Percentiles rank a stretch among this genome's conserved stretches.
Conservation (phyloP, 306 rosid genomes). For the Ormosia semicastrata region DNA sequence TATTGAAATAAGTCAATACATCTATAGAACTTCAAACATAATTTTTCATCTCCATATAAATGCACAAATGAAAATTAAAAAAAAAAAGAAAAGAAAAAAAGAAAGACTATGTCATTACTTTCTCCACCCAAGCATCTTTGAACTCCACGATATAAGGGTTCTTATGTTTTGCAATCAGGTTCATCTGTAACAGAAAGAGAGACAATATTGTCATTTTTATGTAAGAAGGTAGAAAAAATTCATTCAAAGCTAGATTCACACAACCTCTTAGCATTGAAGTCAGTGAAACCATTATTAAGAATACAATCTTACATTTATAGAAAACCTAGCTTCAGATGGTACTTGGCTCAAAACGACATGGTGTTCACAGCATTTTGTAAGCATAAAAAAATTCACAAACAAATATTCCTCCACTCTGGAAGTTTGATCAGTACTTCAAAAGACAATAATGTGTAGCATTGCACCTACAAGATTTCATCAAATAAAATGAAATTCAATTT, state of each 20-base stretch:
- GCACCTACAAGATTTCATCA: neutral
- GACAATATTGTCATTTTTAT: slow-evolving; percentile 2
- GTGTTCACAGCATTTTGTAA: slow-evolving; percentile 14
- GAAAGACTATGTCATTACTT: slow-evolving; percentile 44
- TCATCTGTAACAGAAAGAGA: slow-evolving; percentile 63
- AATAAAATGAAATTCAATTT: neutral
- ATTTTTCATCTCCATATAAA: slow-evolving; percentile 15
- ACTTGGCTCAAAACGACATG: neutral
- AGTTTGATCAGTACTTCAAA: slow-evolving; percentile 8
- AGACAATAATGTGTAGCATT: neutral
- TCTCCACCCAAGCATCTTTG: slow-evolving; percentile 99
- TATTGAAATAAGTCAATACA: neutral
- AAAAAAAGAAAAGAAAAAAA: neutral
- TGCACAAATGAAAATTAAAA: neutral
- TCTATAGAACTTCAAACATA: neutral
- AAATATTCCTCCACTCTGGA: neutral
- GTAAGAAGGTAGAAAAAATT: neutral
- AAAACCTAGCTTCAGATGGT: slow-evolving; percentile 11
- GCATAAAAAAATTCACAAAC: neutral
- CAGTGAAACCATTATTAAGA: neutral
- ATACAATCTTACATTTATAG: neutral
- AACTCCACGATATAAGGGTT: slow-evolving; percentile 88
- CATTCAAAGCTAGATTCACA: slow-evolving; percentile 4
- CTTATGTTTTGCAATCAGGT: slow-evolving; percentile 76
- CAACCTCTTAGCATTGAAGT: neutral